Conservation (phyloP, 257 asterid genomes). For the Penstemon newberryi region DNA sequence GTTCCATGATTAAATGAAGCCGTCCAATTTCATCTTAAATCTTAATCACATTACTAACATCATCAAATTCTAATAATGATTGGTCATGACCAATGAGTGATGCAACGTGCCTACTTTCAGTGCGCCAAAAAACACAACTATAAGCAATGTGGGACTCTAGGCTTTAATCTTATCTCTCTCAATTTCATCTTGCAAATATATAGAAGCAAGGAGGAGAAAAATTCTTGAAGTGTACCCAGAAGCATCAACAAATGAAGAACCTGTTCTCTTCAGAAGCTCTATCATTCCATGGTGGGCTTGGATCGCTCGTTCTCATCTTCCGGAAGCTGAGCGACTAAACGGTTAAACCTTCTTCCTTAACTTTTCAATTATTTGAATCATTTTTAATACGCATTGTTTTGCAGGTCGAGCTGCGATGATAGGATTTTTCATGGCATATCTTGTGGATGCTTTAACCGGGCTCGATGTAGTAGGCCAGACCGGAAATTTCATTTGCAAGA, state of each 20-base stretch:
- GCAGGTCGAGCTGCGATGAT: slow-evolving; percentile 78
- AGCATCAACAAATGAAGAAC: slow-evolving; percentile 57
- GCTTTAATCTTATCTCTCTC: too few relatives aligned
- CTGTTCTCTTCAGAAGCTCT: slow-evolving; percentile 63
- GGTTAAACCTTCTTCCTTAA: slow-evolving; percentile 29
- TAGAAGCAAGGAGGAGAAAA: slow-evolving; percentile 69
- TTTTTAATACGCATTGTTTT: not conserved
- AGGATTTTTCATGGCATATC: slow-evolving; percentile 65
- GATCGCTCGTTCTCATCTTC: slow-evolving; percentile 66
- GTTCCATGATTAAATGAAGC: too few relatives aligned
- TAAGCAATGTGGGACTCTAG: too few relatives aligned
- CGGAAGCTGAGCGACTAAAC: slow-evolving; percentile 66
- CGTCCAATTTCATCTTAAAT: too few relatives aligned
- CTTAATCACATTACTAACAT: too few relatives aligned
- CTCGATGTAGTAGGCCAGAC: slow-evolving; percentile 61
- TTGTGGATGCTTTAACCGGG: slow-evolving; percentile 63
- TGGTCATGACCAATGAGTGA: too few relatives aligned
- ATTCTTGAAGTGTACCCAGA: slow-evolving; percentile 58
- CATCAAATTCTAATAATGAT: too few relatives aligned
- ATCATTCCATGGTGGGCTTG: slow-evolving; percentile 79
- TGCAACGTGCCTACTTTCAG: too few relatives aligned
- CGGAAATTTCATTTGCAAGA: slow-evolving; percentile 63
- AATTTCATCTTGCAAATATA: not conserved
- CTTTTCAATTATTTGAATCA: too few relatives aligned
- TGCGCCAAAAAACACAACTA: too few relatives aligned